phyloP scores from a whole-genome alignment of 495 filamentous ascomycete genomes.

The Stereocaulon alpinum region DNA sequence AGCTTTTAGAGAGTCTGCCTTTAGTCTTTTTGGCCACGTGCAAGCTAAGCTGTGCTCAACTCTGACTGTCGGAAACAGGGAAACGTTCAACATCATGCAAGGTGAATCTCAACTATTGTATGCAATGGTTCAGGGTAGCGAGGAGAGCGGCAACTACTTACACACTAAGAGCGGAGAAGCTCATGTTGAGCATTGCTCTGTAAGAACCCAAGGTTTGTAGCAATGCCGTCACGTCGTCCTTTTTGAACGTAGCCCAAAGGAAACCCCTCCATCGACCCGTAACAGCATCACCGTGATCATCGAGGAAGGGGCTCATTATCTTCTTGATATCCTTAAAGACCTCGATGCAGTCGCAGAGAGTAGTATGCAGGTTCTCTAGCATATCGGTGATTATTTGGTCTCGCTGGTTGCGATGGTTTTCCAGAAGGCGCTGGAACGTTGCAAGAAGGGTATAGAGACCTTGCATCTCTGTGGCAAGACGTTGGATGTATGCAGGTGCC shows the following conservation, averaged over 20 bases:
- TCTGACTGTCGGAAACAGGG: too few species aligned
- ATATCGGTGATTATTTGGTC: too few species aligned
- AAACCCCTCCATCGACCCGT: not conserved
- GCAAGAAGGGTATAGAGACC: not conserved
- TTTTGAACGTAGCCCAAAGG: not conserved
- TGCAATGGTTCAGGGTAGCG: too few species aligned
- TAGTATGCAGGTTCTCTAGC: not conserved
- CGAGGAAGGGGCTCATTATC: not conserved
- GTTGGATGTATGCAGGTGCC: constrained; percentile 22
- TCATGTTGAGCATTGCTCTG: not conserved
- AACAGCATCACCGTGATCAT: not conserved
- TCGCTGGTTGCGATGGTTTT: not conserved
- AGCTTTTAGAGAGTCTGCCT: too few species aligned
- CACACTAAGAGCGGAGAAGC: not conserved
- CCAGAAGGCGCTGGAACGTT: not conserved
- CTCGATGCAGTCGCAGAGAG: not conserved
- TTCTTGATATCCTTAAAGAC: not conserved
- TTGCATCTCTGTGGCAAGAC: constrained; percentile 20
- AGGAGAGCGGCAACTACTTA: not conserved
- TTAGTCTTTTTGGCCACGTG: too few species aligned
- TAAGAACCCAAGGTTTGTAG: not conserved
- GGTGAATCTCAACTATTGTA: too few species aligned
- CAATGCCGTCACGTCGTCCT: not conserved
- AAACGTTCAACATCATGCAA: too few species aligned
- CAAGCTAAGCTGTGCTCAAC: too few species aligned